A percentile compares a stretch with the other conserved stretches of the same genome.
phyloP scores from a whole-genome alignment of 257 asterid species.

The Plantago ovata region DNA sequence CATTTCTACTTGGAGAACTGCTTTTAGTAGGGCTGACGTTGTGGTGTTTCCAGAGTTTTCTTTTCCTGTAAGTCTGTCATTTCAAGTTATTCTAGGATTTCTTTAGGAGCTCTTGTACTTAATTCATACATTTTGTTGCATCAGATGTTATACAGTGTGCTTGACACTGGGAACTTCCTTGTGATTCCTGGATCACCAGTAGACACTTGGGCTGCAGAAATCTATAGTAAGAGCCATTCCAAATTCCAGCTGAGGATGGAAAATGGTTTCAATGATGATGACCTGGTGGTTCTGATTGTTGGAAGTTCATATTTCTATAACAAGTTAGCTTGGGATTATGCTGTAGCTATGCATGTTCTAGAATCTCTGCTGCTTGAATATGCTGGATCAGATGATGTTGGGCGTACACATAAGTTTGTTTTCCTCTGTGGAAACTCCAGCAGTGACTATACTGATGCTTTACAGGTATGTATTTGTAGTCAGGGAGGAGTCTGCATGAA shows the following conservation, averaged over 20 bases:
- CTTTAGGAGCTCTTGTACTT: constrained; percentile 26
- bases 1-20: constrained; percentile 67
- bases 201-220: constrained; percentile 96
- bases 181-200: constrained; percentile 92
- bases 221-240: constrained; percentile 71
- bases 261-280: constrained; percentile 63
- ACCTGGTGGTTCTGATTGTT: constrained; percentile 70
- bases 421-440: constrained; percentile 88
- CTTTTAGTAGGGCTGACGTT: constrained; percentile 76
- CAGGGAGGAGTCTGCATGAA: constrained; percentile 14
- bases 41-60: constrained; percentile 91
- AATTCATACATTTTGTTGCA: constrained; percentile 36
- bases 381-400: constrained; percentile 52
- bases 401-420: constrained; percentile 55
- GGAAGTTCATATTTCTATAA: constrained; percentile 85
- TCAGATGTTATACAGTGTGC: constrained; percentile 90
- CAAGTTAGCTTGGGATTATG: constrained; percentile 81
- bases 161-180: constrained; percentile 99
- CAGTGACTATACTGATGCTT: constrained; percentile 60
- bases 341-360: constrained; percentile 65
- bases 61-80: constrained; percentile 57
- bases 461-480: constrained; percentile 50
- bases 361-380: constrained; percentile 73
- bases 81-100: constrained; percentile 16
- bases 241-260: constrained; percentile 69